phyloP scores from a whole-genome alignment of 805 yeast species.

The Kodamaea fukazawae region DNA sequence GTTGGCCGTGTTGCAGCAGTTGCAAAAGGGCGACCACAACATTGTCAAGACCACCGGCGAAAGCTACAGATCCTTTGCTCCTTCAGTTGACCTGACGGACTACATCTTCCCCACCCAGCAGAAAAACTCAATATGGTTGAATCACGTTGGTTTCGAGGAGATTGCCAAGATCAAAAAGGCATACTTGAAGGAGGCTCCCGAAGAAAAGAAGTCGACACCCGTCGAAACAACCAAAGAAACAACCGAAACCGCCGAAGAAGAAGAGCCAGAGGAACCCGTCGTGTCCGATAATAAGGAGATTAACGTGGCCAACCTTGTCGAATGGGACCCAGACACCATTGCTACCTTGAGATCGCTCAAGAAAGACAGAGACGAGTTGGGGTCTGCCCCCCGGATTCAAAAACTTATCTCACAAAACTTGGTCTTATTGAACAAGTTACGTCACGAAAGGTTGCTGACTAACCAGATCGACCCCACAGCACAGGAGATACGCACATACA shows the following conservation, averaged over 20 bases:
- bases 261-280: constrained; percentile 11
- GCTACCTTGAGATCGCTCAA: constrained; percentile 24
- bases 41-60: constrained; percentile 21
- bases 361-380: constrained; percentile 21
- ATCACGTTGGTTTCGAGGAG: constrained; percentile 36
- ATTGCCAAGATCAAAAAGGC: constrained; percentile 25
- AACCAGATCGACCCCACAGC: constrained; percentile 22
- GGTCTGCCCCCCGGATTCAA: constrained; percentile 33
- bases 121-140: constrained; percentile 37
- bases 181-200: constrained; percentile 11
- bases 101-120: constrained; percentile 31
- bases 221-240: not conserved
- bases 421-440: constrained; percentile 35
- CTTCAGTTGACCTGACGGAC: constrained; percentile 32
- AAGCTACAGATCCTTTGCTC: constrained; percentile 35
- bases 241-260: constrained; percentile 13
- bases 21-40: constrained; percentile 18
- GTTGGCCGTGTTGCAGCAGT: constrained; percentile 24
- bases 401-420: constrained; percentile 31
- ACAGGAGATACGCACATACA: constrained; percentile 28
- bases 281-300: constrained; percentile 15
- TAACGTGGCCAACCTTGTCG: constrained; percentile 29
- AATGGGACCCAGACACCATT: constrained; percentile 35
- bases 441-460: constrained; percentile 38
- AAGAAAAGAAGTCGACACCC: not conserved